These are phyloP conservation scores for Rhypophila decipiens DNA, from an alignment of 495 filamentous ascomycete species.

Conservation along the genomic window DNA sequence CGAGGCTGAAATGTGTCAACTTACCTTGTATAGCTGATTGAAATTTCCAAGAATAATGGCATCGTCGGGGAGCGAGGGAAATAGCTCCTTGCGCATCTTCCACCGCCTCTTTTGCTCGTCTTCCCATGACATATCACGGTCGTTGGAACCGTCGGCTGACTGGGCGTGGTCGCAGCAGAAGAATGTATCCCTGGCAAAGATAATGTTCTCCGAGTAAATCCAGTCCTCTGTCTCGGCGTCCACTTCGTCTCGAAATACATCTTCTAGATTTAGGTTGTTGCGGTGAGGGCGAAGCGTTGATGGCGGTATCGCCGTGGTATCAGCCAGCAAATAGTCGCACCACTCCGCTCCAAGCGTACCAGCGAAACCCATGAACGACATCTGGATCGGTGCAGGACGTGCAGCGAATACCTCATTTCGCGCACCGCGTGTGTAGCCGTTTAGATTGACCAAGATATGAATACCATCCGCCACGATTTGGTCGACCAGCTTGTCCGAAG, in stretches of 20 bases:
- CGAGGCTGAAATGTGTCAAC: too few species aligned
- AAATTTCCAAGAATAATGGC: conserved; percentile 95
- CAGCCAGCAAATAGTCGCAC: conserved; percentile 96
- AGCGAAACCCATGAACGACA: conserved; percentile 99
- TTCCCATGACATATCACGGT: conserved; percentile 65
- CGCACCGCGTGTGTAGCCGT: conserved; percentile 95
- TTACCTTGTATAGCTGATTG: conserved; percentile 98
- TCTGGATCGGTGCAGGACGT: conserved; percentile 90
- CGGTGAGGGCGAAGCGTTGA: conserved; percentile 74
- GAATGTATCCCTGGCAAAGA: conserved; percentile 92
- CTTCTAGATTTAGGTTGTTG: conserved; percentile 65
- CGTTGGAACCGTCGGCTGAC: conserved; percentile 72
- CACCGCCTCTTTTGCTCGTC: conserved; percentile 79
- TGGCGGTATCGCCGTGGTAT: conserved; percentile 76
- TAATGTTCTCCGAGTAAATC: conserved; percentile 96
- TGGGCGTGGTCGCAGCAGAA: conserved; percentile 98
- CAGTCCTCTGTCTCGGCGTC: conserved; percentile 62
- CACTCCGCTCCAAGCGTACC: conserved; percentile 95
- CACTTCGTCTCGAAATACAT: conserved; percentile 63
- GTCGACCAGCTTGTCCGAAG: conserved; percentile 74
- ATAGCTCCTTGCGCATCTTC: conserved; percentile 92
- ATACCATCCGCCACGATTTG: conserved; percentile 92
- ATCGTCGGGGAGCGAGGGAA: conserved; percentile 77
- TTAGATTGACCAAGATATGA: conserved; percentile 94
- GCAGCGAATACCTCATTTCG: conserved; percentile 97